Conservation (phyloP, 2,329 filamentous ascomycete species). For the Cercospora sp. region DNA sequence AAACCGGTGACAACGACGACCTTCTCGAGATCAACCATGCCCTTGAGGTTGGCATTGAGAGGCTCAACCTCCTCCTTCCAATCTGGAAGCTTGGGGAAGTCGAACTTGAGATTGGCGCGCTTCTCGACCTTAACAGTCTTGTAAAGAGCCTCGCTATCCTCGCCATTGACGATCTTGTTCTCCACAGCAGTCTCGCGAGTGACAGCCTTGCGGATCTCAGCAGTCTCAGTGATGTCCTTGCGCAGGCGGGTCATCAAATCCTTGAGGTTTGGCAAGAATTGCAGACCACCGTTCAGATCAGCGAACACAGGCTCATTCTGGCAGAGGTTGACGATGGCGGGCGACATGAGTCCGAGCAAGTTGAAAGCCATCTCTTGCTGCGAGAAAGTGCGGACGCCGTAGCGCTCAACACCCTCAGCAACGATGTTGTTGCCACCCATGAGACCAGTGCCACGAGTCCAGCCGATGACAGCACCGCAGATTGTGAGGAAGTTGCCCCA, state of each 20-base stretch:
- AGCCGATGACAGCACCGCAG: constrained; percentile 96
- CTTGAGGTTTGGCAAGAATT: constrained; percentile 96
- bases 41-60: constrained; percentile 83
- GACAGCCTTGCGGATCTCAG: constrained; percentile 88
- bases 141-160: constrained; percentile 87
- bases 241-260: constrained; percentile 89
- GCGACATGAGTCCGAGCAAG: constrained; percentile 91
- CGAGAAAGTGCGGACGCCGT: constrained; percentile 96
- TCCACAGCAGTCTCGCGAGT: constrained; percentile 95
- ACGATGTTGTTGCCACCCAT: constrained; percentile 99
- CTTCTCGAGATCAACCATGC: constrained; percentile 98
- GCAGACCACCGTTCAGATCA: constrained; percentile 93
- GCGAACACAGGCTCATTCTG: constrained; percentile 94
- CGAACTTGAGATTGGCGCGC: constrained; percentile 95
- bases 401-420: constrained; percentile 93
- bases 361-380: constrained; percentile 99
- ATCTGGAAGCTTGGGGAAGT: constrained; percentile 86
- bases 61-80: constrained; percentile 91
- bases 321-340: constrained; percentile 90
- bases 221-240: constrained; percentile 92
- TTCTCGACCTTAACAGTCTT: constrained; percentile 92
- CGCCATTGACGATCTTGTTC: constrained; percentile 95
- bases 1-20: constrained; percentile 98
- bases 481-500: constrained; percentile 98
- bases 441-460: constrained; percentile 96